Evolutionary conservation across 1,284 basidiomycete species (phyloP), one percentile per base, ranked within the genome.

Genomic region (Rhodotorula sp.): DNA sequence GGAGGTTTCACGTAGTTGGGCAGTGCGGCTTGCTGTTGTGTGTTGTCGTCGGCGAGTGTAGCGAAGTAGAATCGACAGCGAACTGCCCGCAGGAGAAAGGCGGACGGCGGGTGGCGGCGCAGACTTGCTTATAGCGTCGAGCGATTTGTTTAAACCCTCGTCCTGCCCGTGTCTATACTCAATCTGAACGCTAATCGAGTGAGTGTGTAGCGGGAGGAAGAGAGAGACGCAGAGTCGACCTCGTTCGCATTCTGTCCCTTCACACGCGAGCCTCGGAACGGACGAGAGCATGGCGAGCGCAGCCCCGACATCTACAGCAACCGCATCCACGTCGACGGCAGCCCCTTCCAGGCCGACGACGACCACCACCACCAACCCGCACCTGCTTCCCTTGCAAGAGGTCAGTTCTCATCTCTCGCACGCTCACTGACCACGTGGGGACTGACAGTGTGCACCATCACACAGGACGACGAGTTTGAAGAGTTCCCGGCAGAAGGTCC

Each of bases 401-500:
- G 67, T 69, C 48, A 54, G 60, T 2, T 24, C 29, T 20, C 4
- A 6, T 17, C 17, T 6, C 29, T n/a, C n/a, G n/a, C n/a, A n/a
- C n/a, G n/a, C n/a, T n/a, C n/a, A n/a, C n/a, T n/a, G n/a, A n/a
- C n/a, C n/a, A n/a, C 24, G 8, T 15, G 4, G 15, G 8, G 22
- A n/a, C 60, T 62, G 61, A 62, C 26, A 29, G 5, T 30, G n/a
- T 4, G 0, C 37, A 8, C 24, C 18, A 18, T 20, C 14, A 8
- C 14, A 20, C 51, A 78, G 67, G 77, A 78, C 71, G 77, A 78
- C 71, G 77, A 78, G 69, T 78, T 78, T 49, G 77, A 78, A 60
- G 77, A 77, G 67, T 77, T 77, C 66, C 72, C 76, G 30, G 74
- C 67, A 30, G 74, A 76, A 59, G 77, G 77, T 77, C 29, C 53